Evolutionary conservation across 441 rosid genomes (phyloP).

Genomic region (Pelargonium cotyledonis): DNA sequence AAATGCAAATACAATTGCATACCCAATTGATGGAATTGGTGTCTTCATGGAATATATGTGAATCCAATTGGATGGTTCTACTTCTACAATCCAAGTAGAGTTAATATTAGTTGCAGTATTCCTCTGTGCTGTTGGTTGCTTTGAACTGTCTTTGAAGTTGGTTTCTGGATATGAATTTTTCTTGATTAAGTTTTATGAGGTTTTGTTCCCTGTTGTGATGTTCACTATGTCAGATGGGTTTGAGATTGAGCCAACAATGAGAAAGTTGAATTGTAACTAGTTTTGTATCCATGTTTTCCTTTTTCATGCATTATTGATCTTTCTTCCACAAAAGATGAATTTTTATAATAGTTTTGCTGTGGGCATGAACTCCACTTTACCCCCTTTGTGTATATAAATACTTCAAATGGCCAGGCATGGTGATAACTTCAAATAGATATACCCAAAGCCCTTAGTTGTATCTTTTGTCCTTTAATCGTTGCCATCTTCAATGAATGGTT

Average conservation of each 20-base stretch:
- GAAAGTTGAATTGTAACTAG: background rate
- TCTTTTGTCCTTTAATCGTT: background rate
- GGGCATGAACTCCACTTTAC: too few relatives aligned
- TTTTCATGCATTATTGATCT: background rate
- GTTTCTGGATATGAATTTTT: background rate
- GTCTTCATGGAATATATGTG: background rate
- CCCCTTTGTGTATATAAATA: too few relatives aligned
- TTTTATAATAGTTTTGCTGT: too few relatives aligned
- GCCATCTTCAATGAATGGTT: background rate
- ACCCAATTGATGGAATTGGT: constrained; percentile 1
- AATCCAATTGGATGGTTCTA: too few relatives aligned
- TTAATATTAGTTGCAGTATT: background rate
- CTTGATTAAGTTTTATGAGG: background rate
- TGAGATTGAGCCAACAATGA: background rate
- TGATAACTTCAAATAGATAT: too few relatives aligned
- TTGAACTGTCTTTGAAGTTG: background rate
- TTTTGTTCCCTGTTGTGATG: background rate
- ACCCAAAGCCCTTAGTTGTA: background rate
- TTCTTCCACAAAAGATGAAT: too few relatives aligned
- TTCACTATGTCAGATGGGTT: background rate
- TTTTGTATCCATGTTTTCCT: background rate
- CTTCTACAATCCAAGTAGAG: background rate
- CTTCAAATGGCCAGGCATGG: too few relatives aligned
- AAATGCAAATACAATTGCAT: background rate
- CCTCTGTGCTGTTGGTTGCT: background rate